Evolutionary conservation across 306 rosid species (phyloP), one percentile per base, ranked within the genome.

Genomic region (Hippophae rhamnoides): DNA sequence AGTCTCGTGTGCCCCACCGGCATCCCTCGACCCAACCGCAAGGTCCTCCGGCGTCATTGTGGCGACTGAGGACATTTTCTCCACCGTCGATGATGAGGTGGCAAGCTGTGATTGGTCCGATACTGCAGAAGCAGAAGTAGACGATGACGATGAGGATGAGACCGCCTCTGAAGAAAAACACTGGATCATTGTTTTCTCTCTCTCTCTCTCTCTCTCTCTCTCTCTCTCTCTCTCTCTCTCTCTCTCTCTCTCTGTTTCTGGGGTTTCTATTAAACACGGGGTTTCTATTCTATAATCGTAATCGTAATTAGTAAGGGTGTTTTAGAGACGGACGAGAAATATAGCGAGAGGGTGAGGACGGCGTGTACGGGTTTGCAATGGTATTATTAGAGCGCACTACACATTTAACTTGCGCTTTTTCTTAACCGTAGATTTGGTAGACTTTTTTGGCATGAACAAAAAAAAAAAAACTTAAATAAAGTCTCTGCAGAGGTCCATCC

Each of bases 1-100:
- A 43, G 81, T 65, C 72, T 93, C 99, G 52, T 82, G 95, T 6
- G 89, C 95, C 42, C 95, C 96, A 48, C 96, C 90, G 7, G 94
- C 94, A 60, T 90, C 97, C 13, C 97, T 48, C 0, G 81, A 50
- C 50, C 77, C 88, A 41, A 75, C 69, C 0, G 81, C 68, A 7
- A 82, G 68, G 85, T 88, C 99, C 74, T 93, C 99, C 69, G 76
- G 76, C 53, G 87, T 90, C 12, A 96, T 86, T 25, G 79, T 74
- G 10, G 94, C 83, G 2, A 73, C 25, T 12, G 70, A 26, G 12
- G 60, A 56, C 3, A 67, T 38, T 61, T 78, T 79, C 71, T 78
- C 83, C 61, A 75, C 70, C 25, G 82, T 38, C 7, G 72, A 49
- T 48, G 87, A 64, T 6, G 90, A 75, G 4, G 89, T 68, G 63